Evolutionary conservation across 1,284 basidiomycete species (phyloP).

Genomic region (Xerocomus nothofagi): DNA sequence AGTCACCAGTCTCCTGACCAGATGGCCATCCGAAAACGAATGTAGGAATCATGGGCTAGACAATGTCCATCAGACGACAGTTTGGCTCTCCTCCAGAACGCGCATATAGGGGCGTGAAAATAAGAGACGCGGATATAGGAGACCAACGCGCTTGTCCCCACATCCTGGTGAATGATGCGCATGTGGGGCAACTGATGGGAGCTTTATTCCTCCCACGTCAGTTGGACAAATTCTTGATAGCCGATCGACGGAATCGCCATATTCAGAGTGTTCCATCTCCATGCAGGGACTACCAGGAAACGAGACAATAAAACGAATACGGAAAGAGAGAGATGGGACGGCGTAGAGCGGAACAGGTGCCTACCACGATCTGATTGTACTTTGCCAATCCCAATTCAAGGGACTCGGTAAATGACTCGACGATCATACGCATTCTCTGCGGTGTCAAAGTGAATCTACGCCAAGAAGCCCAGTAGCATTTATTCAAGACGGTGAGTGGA

Average conservation of each 20-base stretch:
- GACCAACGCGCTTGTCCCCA: not conserved
- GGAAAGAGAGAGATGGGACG: conserved; percentile 4
- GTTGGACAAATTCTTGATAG: not conserved
- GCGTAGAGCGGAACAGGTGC: conserved; percentile 36
- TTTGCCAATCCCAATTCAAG: conserved; percentile 87
- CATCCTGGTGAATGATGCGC: not conserved
- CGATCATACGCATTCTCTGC: conserved; percentile 96
- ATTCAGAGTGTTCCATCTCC: conserved; percentile 5
- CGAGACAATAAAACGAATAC: not conserved
- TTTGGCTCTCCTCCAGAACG: not conserved
- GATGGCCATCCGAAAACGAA: conserved; percentile 97
- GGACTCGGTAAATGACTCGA: conserved; percentile 92
- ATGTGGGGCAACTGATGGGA: not conserved
- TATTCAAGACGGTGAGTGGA: not conserved
- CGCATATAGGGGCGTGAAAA: conserved; percentile 4
- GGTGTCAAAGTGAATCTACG: conserved; percentile 82
- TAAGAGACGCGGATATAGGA: not conserved
- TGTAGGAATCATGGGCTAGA: conserved; percentile 93
- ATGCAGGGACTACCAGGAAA: not conserved
- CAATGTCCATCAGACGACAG: conserved; percentile 12
- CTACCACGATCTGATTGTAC: conserved; percentile 83
- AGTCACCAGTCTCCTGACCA: conserved; percentile 88
- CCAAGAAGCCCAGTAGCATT: not conserved
- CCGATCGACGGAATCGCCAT: not conserved
- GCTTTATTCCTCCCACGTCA: not conserved